Evolutionary conservation across 176 grass and related monocot species (phyloP).

Genomic region (Pharus latifolius): DNA sequence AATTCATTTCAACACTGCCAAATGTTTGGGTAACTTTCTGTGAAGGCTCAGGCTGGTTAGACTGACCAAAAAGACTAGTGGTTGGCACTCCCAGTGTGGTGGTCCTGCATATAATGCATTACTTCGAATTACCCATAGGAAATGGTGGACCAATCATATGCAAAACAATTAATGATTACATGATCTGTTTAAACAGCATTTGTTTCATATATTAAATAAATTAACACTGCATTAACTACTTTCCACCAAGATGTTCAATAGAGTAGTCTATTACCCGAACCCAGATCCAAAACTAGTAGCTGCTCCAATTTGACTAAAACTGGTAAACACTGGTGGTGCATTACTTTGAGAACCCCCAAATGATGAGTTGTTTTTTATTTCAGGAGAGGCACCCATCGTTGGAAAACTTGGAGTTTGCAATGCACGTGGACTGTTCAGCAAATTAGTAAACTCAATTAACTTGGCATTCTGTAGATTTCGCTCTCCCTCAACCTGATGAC

Average conservation of each 20-base stretch:
- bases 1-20: slow-evolving; percentile 45
- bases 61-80: slow-evolving; percentile 25
- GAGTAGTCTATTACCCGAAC: slow-evolving; percentile 30
- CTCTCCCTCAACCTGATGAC: slow-evolving; percentile 70
- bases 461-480: slow-evolving; percentile 74
- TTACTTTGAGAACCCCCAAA: slow-evolving; percentile 47
- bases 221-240: background rate
- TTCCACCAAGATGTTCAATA: background rate
- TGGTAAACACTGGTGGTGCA: slow-evolving; percentile 49
- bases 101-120: slow-evolving; percentile 27
- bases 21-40: slow-evolving; percentile 30
- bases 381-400: slow-evolving; percentile 13
- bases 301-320: slow-evolving; percentile 78
- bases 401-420: slow-evolving; percentile 35
- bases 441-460: slow-evolving; percentile 73
- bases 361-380: slow-evolving; percentile 30
- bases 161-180: background rate
- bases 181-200: background rate
- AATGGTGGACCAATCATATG: background rate
- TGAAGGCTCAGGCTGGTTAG: slow-evolving; percentile 9
- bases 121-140: background rate
- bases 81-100: slow-evolving; percentile 16
- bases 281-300: slow-evolving; percentile 33
- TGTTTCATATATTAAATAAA: slow-evolving; percentile 10
- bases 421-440: slow-evolving; percentile 39